Percentiles rank a stretch among this genome's conserved stretches.
phyloP scores from a whole-genome alignment of 139 green algal genomes.

The Chlorella sp. region DNA sequence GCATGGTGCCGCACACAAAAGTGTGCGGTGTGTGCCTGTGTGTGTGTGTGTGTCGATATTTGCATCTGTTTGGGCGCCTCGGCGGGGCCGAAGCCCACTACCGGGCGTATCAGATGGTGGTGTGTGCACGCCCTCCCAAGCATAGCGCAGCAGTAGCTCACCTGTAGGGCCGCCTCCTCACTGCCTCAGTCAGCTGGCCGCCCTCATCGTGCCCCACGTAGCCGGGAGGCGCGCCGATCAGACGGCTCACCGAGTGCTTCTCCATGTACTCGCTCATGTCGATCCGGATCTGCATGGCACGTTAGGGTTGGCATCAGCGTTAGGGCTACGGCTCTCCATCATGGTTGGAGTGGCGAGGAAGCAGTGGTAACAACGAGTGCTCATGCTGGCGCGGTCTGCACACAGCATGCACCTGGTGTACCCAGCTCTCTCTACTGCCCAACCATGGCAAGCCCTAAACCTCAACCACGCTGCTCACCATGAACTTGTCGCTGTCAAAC shows the following conservation, averaged over 20 bases:
- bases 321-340: not conserved
- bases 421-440: not conserved
- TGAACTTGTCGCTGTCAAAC: conserved; percentile 82
- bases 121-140: too few species aligned
- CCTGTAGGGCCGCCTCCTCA: conserved; percentile 69
- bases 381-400: not conserved
- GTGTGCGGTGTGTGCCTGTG: too few species aligned
- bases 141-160: too few species aligned
- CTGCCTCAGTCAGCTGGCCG: conserved; percentile 94
- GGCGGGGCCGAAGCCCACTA: too few species aligned
- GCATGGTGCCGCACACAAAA: too few species aligned
- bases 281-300: conserved; percentile 53
- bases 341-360: not conserved
- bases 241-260: conserved; percentile 81
- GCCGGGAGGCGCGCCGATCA: conserved; percentile 88
- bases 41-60: too few species aligned
- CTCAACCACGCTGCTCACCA: conserved; percentile 44
- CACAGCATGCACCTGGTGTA: not conserved
- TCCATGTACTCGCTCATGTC: conserved; percentile 99
- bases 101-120: too few species aligned
- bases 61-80: too few species aligned
- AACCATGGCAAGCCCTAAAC: not conserved
- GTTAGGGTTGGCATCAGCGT: not conserved
- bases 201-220: conserved; percentile 57
- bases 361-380: not conserved